phyloP scores from a whole-genome alignment of 352 stramenopile genomes.

The Globisporangium orthogonon region DNA sequence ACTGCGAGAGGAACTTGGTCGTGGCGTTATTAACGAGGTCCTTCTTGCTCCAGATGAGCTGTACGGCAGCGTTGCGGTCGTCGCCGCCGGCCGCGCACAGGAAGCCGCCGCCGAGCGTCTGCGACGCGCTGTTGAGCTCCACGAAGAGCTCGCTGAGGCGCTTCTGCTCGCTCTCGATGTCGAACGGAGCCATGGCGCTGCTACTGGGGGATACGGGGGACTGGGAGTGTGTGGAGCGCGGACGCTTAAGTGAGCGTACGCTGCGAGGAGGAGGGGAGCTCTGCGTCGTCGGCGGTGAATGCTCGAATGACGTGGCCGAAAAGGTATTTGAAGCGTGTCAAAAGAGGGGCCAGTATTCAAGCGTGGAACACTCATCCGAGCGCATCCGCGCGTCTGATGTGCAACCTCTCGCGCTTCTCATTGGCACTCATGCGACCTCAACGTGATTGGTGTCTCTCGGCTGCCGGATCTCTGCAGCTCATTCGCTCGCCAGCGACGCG shows the following conservation, averaged over 20 bases:
- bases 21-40: slow-evolving; percentile 51
- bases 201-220: not conserved
- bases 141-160: slow-evolving; percentile 38
- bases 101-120: slow-evolving; percentile 44
- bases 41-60: slow-evolving; percentile 55
- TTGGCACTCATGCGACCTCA: too few species aligned
- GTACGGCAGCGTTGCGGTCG: slow-evolving; percentile 21
- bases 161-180: slow-evolving; percentile 6
- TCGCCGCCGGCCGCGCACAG: slow-evolving; percentile 20
- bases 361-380: too few species aligned
- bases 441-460: too few species aligned
- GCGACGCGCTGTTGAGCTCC: slow-evolving; percentile 36
- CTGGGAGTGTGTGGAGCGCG: not conserved
- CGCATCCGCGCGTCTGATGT: too few species aligned
- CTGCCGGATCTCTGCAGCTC: too few species aligned
- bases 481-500: too few species aligned
- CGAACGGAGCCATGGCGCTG: not conserved
- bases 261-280: too few species aligned
- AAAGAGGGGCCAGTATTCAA: too few species aligned
- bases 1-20: slow-evolving; percentile 49
- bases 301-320: too few species aligned
- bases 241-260: not conserved
- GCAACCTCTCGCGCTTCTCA: too few species aligned
- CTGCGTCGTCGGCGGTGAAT: not conserved
- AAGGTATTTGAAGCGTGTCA: too few species aligned